Evolutionary conservation across 495 filamentous ascomycete species (phyloP).

Genomic region (Paragyromitra xinjiangensis): DNA sequence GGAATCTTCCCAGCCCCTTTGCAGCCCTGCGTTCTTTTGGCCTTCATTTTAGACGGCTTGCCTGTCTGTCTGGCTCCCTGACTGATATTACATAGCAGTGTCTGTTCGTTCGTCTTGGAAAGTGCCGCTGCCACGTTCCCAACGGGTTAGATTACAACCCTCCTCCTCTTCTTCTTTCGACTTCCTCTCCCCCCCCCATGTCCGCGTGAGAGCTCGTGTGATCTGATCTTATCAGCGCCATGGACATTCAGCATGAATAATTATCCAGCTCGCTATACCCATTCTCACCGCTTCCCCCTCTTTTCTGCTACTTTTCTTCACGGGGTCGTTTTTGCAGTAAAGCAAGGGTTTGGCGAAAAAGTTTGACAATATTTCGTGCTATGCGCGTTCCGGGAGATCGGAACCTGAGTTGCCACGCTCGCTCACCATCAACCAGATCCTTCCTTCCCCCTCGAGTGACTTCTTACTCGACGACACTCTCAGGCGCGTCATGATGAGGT

Average conservation of each 20-base stretch:
- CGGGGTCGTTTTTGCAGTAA: slow-evolving; percentile 9
- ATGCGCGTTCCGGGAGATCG: slow-evolving; percentile 12
- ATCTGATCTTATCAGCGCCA: slow-evolving; percentile 38
- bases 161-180: background rate
- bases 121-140: slow-evolving; percentile 45
- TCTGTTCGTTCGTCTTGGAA: background rate
- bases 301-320: background rate
- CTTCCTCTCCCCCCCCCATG: background rate
- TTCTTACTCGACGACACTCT: background rate
- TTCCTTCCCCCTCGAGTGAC: background rate
- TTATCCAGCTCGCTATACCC: slow-evolving; percentile 24
- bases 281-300: slow-evolving; percentile 41
- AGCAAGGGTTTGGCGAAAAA: background rate
- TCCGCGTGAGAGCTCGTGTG: slow-evolving; percentile 42
- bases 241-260: background rate
- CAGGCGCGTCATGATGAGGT: background rate
- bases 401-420: slow-evolving; percentile 21
- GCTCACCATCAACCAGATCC: slow-evolving; percentile 22
- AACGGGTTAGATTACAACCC: slow-evolving; percentile 29
- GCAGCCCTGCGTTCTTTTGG: slow-evolving; percentile 13
- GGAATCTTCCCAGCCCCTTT: slow-evolving; percentile 8
- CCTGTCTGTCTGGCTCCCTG: background rate
- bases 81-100: background rate
- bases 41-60: background rate
- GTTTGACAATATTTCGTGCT: background rate